phyloP scores from a whole-genome alignment of 1,139 yeast species.

The Geotrichum armillariae region DNA sequence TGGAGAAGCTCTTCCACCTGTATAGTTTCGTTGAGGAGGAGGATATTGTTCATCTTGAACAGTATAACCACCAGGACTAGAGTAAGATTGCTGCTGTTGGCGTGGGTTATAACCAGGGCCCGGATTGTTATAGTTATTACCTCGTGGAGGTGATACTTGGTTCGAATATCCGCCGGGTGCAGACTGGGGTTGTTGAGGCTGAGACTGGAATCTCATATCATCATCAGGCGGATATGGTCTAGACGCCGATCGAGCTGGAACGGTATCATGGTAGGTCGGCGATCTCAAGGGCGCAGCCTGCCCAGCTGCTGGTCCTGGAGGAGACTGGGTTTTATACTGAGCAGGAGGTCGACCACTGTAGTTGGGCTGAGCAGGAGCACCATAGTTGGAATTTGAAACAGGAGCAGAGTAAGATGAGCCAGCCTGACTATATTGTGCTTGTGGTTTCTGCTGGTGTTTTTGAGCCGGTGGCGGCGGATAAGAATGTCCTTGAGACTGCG shows the following conservation, averaged over 20 bases:
- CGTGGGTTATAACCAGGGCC: not conserved
- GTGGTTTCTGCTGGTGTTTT: not conserved
- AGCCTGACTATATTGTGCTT: not conserved
- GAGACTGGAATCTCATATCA: not conserved
- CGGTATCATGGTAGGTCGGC: not conserved
- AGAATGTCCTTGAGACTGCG: slow-evolving; percentile 1
- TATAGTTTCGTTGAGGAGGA: not conserved
- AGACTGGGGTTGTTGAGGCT: not conserved
- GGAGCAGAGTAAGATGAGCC: no score
- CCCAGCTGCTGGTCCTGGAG: not conserved
- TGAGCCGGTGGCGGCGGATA: not conserved
- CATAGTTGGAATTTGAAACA: no score
- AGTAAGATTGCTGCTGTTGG: not conserved
- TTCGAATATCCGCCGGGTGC: not conserved
- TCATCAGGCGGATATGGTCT: slow-evolving; percentile 7
- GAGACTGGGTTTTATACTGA: not conserved
- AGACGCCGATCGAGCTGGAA: not conserved
- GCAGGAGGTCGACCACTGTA: not conserved
- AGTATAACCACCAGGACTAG: not conserved
- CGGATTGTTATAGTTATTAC: not conserved
- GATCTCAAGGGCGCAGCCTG: not conserved
- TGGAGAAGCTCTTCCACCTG: not conserved
- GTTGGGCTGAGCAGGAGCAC: not conserved
- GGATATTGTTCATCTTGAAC: not conserved
- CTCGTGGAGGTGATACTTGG: slow-evolving; percentile 10